phyloP scores from a whole-genome alignment of 2,329 filamentous ascomycete genomes.

The Aspergillus sp. region DNA sequence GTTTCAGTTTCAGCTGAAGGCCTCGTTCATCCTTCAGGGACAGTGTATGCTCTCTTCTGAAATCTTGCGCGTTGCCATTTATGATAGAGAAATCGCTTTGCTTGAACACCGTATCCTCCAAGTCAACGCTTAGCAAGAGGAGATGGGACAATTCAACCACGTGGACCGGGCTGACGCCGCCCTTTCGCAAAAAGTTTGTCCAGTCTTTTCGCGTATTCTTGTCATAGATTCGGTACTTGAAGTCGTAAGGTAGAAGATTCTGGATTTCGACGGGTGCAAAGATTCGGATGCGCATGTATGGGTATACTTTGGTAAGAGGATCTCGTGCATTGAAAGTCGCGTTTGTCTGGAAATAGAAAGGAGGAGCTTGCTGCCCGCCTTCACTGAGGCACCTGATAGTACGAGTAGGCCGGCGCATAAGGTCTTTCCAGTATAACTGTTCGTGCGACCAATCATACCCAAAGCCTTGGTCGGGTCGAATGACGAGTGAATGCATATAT shows the following conservation, averaged over 20 bases:
- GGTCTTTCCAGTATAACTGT: conserved; percentile 87
- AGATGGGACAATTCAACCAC: conserved; percentile 95
- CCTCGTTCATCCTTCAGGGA: conserved; percentile 84
- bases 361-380: conserved; percentile 72
- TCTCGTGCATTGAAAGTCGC: conserved; percentile 82
- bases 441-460: conserved; percentile 95
- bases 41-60: conserved; percentile 78
- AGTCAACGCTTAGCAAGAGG: conserved; percentile 87
- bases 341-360: conserved; percentile 97
- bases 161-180: conserved; percentile 94
- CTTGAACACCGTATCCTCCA: conserved; percentile 95
- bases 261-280: conserved; percentile 93
- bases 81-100: conserved; percentile 97
- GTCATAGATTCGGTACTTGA: conserved; percentile 99
- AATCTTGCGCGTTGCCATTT: conserved; percentile 87
- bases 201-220: conserved; percentile 98
- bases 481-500: conserved; percentile 82
- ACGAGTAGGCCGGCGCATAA: conserved; percentile 80
- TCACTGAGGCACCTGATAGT: conserved; percentile 90
- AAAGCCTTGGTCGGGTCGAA: conserved; percentile 93
- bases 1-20: conserved; percentile 75
- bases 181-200: conserved; percentile 97
- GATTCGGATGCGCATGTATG: conserved; percentile 90
- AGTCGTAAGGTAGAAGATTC: conserved; percentile 93
- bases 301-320: conserved; percentile 82